These are phyloP conservation scores for Fragilariopsis cylindrus DNA, from an alignment of 108 stramenopile genomes.

Conservation along the genomic window DNA sequence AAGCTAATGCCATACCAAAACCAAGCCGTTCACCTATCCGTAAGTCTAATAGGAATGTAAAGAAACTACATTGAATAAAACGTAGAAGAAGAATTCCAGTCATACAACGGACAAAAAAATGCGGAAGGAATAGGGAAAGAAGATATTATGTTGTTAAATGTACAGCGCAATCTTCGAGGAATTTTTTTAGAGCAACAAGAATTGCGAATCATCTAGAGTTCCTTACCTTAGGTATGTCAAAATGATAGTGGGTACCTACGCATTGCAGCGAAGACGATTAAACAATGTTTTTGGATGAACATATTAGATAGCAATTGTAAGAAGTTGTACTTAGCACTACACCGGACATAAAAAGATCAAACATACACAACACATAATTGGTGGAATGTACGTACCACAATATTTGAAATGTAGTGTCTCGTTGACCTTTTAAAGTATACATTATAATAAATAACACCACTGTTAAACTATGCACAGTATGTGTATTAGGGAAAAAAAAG, in stretches of 20 bases:
- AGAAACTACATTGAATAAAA: constrained; percentile 5
- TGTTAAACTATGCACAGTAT: not conserved
- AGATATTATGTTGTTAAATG: no score
- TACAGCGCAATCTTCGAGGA: no score
- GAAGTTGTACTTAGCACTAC: not conserved
- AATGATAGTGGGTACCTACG: constrained; percentile 22
- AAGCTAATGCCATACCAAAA: constrained; percentile 29
- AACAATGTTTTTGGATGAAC: not conserved
- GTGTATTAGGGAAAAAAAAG: no score
- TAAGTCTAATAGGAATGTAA: constrained; percentile 32
- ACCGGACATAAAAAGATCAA: not conserved
- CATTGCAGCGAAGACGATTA: not conserved
- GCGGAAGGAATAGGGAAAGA: no score
- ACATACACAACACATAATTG: not conserved
- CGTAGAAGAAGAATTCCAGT: no score
- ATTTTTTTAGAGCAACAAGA: no score
- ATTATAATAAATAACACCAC: constrained; percentile 10
- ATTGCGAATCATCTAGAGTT: no score
- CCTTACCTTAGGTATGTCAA: constrained; percentile 20
- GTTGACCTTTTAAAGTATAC: constrained; percentile 23
- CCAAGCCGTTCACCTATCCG: constrained; percentile 30
- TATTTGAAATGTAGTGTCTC: constrained; percentile 9
- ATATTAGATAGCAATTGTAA: not conserved
- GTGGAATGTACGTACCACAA: constrained; percentile 16
- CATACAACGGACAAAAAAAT: no score